A percentile compares a stretch with the other conserved stretches of the same genome.
These are phyloP conservation scores for Psidium friedrichsthalianum DNA, from an alignment of 345 rosid species.

Conservation along the genomic window DNA sequence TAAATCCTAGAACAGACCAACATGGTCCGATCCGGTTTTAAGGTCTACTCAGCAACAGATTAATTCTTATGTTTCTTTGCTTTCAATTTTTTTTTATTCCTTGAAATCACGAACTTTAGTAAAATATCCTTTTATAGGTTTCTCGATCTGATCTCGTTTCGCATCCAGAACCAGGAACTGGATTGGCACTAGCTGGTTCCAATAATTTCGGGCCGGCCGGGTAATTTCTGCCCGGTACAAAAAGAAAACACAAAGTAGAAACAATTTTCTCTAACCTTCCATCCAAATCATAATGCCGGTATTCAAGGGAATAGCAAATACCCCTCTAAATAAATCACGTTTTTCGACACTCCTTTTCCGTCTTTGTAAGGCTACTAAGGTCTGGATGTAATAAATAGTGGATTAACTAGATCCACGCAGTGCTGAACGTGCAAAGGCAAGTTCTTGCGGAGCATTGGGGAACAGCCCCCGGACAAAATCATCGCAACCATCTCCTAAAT, in stretches of 20 bases:
- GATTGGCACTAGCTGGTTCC: background rate
- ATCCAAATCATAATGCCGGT: background rate
- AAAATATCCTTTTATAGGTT: background rate
- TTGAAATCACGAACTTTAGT: background rate
- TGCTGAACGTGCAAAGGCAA: background rate
- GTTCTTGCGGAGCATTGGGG: conserved; percentile 1
- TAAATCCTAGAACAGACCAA: background rate
- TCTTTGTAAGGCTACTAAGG: background rate
- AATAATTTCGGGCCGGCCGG: background rate
- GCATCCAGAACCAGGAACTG: background rate
- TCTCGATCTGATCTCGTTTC: rapidly evolving
- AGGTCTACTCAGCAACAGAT: background rate
- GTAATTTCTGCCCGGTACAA: background rate
- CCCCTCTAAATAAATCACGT: background rate
- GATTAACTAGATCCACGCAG: background rate
- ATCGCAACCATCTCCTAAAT: background rate
- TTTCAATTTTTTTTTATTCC: background rate
- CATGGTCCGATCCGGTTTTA: too few relatives aligned
- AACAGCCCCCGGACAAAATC: conserved; percentile 17
- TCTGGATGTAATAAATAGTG: background rate
- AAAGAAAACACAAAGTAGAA: background rate
- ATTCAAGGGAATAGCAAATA: background rate
- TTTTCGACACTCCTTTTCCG: background rate
- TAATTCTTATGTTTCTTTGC: background rate
- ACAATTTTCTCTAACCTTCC: background rate